Evolutionary conservation across 352 stramenopile species (phyloP).

Genomic region (Globisporangium cystogenes): DNA sequence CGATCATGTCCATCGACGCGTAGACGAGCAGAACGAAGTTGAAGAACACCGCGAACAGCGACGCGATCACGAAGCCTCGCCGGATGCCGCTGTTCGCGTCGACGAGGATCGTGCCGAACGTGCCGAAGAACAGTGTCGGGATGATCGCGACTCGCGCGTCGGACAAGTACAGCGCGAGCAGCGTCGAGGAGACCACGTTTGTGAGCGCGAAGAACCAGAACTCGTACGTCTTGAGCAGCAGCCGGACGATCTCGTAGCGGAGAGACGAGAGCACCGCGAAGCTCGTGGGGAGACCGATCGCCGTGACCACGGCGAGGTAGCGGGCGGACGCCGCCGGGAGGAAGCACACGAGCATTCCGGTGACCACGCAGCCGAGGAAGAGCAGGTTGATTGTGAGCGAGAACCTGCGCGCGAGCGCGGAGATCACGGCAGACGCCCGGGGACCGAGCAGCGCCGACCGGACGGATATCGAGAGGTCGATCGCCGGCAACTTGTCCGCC

Average conservation of each 20-base stretch:
- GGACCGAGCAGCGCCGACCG: conserved; percentile 1
- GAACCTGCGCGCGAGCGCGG: background rate
- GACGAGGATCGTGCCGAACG: conserved; percentile 22
- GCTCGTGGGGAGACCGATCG: background rate
- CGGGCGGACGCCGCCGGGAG: background rate
- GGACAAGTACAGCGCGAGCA: conserved; percentile 14
- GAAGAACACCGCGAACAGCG: conserved; percentile 2
- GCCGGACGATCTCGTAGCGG: background rate
- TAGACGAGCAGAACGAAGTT: conserved; percentile 6
- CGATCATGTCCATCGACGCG: conserved; percentile 1
- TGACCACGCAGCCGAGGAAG: background rate
- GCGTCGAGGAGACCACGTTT: conserved; percentile 7
- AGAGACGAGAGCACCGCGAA: conserved; percentile 1
- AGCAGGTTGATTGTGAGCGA: background rate
- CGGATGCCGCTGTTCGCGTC: conserved; percentile 17
- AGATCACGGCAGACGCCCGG: background rate
- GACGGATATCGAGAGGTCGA: conserved; percentile 16
- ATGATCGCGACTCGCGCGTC: conserved; percentile 15
- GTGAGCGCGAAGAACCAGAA: conserved; percentile 32
- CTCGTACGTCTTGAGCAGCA: conserved; percentile 25
- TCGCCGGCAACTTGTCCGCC: conserved; percentile 6
- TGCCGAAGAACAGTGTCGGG: conserved; percentile 7
- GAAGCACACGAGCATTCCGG: background rate
- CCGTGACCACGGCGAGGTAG: background rate
- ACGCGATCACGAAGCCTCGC: conserved; percentile 2